Base-by-base conservation (phyloP, 208 protist genomes). In the Trypanosoma caninum region DNA sequence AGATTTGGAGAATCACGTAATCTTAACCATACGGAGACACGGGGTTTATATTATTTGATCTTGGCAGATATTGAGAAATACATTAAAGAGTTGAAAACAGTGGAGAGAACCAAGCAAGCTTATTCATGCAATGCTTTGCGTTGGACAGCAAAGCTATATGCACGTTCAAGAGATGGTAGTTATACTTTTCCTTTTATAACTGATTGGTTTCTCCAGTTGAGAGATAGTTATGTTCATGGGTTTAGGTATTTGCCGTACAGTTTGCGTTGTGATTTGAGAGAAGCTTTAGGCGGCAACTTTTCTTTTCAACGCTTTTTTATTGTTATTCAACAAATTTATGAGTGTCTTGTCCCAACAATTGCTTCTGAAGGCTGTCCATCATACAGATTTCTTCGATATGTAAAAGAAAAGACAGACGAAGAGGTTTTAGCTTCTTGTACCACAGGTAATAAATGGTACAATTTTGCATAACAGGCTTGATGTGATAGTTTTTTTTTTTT, bases 211-310 rank as follows among this genome's bases (percentile, higher is more conserved):
- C 62, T 90, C 22, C 83, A 87, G 55, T 25, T 87, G 22, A 74
- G 83, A 30, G 80, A 90, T 60, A 58, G 65, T 25, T 90, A 84
- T 47, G 67, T 78, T 48, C 69, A 90, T 57, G 77, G 76, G 6
- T 38, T 86, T 28, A 51, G 65, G 16, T 76, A 81, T 47, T 38
- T 90, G 16, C 66, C 72, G 18, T 10, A 51, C 1, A 65, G 66
- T 10, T 11, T 91, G 0, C 45, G 45, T 4, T 41, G 60, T 33
- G 84, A 91, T 59, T 31, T 81, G 27, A 20, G 65, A 11, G 55
- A 75, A 30, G 58, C 68, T 16, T 46, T 78, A 9, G 30, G 16
- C 23, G 66, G 52, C 33, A 33, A 52, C 65, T 61, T 54, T 59
- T 64, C 11, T 50, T 90, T 59, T 63, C 40, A 23, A 28, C 66